phyloP scores from a whole-genome alignment of 495 filamentous ascomycete genomes.

The Daldinia vernicosa region DNA sequence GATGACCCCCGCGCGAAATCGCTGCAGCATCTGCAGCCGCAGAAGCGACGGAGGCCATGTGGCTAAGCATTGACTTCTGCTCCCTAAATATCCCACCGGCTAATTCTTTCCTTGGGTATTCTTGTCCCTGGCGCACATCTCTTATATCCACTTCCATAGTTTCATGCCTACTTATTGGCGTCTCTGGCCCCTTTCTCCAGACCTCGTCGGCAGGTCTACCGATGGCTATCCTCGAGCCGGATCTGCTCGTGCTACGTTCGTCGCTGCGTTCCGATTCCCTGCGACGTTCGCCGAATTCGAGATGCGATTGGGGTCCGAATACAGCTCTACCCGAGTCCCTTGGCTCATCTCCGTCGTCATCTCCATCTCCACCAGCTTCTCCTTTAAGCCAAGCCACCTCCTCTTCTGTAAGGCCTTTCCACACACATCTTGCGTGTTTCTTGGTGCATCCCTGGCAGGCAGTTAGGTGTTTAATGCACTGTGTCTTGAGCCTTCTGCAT shows the following conservation, averaged over 20 bases:
- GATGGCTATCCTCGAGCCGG: conserved; percentile 39
- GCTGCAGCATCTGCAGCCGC: conserved; percentile 46
- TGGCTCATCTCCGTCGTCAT: conserved; percentile 42
- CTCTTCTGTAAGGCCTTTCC: conserved; percentile 77
- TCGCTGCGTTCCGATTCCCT: conserved; percentile 36
- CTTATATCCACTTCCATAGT: conserved; percentile 42
- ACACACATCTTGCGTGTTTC: conserved; percentile 86
- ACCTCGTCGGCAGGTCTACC: conserved; percentile 42
- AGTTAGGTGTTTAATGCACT: conserved; percentile 84
- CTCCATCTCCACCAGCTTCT: conserved; percentile 37
- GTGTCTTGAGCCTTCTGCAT: conserved; percentile 79
- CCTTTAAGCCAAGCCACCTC: conserved; percentile 61
- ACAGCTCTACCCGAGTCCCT: conserved; percentile 32
- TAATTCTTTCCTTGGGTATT: conserved; percentile 34
- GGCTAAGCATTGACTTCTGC: conserved; percentile 42
- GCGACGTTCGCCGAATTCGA: conserved; percentile 33
- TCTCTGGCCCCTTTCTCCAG: conserved; percentile 44
- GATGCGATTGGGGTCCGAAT: conserved; percentile 32
- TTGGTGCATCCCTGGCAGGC: conserved; percentile 88
- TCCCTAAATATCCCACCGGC: conserved; percentile 24
- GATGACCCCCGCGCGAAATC: conserved; percentile 38
- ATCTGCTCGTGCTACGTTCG: conserved; percentile 29
- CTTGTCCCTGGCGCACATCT: conserved; percentile 35
- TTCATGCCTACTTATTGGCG: conserved; percentile 29
- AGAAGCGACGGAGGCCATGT: conserved; percentile 46